Conservation (phyloP, 129 eudicot genomes). For the Saposhnikovia divaricata region DNA sequence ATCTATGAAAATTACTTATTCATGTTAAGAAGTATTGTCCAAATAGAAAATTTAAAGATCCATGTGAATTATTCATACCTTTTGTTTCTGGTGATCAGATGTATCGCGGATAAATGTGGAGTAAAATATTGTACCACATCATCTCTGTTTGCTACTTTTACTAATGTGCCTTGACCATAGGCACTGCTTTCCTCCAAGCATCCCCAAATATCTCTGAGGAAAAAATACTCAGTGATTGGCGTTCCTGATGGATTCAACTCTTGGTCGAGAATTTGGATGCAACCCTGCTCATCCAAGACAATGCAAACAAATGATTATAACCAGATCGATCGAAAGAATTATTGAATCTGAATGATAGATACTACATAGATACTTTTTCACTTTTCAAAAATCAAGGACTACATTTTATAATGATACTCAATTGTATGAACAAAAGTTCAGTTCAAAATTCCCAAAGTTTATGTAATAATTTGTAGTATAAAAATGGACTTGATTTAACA, state of each 20-base stretch:
- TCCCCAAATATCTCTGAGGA: neutral
- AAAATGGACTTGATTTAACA: no score
- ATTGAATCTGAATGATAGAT: neutral
- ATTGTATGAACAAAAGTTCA: no score
- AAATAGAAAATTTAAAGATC: no score
- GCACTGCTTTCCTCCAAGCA: neutral
- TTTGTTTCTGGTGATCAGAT: conserved; percentile 19
- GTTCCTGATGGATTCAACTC: neutral
- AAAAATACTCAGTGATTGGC: neutral
- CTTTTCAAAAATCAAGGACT: no score
- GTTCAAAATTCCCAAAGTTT: no score
- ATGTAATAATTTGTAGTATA: no score
- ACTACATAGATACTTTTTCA: no score
- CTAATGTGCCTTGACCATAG: conserved; percentile 15
- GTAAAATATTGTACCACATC: conserved; percentile 26
- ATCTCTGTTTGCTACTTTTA: conserved; percentile 15
- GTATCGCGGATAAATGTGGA: conserved; percentile 42
- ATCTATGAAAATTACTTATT: no score
- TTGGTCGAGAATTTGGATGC: neutral
- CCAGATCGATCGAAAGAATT: neutral
- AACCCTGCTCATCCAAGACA: neutral
- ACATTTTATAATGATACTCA: no score
- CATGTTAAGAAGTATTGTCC: no score
- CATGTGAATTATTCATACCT: neutral
- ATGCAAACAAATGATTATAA: neutral